Evolutionary conservation across 495 filamentous ascomycete species (phyloP), one percentile per base, ranked within the genome.

Genomic region (Cairneyella variabilis): DNA sequence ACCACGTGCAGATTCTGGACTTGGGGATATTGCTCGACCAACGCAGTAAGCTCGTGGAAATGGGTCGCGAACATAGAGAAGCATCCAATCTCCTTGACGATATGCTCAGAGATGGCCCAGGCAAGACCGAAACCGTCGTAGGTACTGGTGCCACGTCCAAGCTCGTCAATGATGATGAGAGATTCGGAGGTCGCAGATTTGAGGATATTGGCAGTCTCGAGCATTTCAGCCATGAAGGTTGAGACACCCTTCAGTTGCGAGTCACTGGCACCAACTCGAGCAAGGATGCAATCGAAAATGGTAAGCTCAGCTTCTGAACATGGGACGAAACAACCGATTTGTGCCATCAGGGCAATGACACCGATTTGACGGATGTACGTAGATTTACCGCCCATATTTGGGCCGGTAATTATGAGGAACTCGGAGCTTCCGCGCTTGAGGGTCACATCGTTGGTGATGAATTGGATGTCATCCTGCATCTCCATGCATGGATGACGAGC

Each of bases 191-290:
- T 97, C 3, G 93, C 93, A 3, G 88, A 91, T 71, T 97, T 97
- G 64, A 99, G 86, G 56, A 99, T 99, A 63, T 96, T 97, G 51
- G 93, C 89, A 0, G 93, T 99, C 65, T 99, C 93, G 22, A 99
- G 79, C 93, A 99, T 99, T 73, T 99, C 93, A 0, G 95, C 95
- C 95, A 99, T 99, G 76, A 99, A 99, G 0, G 93, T 99, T 36
- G 90, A 95, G 7, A 99, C 95, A 30, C 93, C 93, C 70, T 99
- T 99, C 32, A 99, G 82, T 66, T 97, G 93, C 6, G 87, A 91
- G 68, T 99, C 93, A 64, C 85, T 91, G 3, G 93, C 93, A 46
- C 93, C 93, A 3, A 99, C 93, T 58, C 93, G 86, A 8, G 93
- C 95, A 28, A 99, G 89, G 52, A 99, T 97, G 65, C 89, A 95